Evolutionary conservation across 2,329 filamentous ascomycete species (phyloP).

Genomic region (Botrytis fragariae): DNA sequence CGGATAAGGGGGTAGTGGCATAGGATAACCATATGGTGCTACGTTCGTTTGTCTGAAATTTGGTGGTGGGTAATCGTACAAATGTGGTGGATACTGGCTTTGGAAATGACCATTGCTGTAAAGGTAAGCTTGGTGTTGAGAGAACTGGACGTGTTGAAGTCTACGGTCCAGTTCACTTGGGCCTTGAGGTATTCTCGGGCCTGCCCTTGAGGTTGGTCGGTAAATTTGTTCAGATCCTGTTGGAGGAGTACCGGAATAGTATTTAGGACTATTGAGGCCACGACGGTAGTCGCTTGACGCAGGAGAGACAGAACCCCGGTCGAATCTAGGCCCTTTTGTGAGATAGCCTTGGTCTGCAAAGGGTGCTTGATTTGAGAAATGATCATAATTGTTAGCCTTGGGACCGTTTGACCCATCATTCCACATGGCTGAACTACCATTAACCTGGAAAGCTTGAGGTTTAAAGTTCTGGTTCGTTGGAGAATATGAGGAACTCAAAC

Average conservation of each 20-base stretch:
- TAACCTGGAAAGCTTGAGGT: conserved; percentile 29
- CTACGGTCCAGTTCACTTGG: conserved; percentile 34
- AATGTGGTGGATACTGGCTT: conserved; percentile 41
- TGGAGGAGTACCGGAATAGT: conserved; percentile 34
- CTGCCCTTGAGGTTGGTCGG: conserved; percentile 32
- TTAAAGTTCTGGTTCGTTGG: conserved; percentile 31
- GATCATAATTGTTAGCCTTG: conserved; percentile 32
- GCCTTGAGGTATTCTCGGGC: conserved; percentile 33
- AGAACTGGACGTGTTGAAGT: conserved; percentile 33
- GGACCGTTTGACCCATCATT: conserved; percentile 28
- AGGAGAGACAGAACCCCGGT: conserved; percentile 35
- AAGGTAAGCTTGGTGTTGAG: conserved; percentile 39
- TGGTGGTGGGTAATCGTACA: conserved; percentile 42
- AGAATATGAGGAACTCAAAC: conserved; percentile 29
- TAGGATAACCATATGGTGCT: conserved; percentile 38
- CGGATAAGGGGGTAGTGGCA: conserved; percentile 35
- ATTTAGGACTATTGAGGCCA: conserved; percentile 37
- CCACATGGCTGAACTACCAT: conserved; percentile 33
- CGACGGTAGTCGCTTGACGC: conserved; percentile 38
- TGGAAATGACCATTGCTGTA: conserved; percentile 38
- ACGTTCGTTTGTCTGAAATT: conserved; percentile 40
- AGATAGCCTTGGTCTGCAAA: conserved; percentile 37
- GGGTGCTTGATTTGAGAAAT: conserved; percentile 31
- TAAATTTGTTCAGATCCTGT: conserved; percentile 34
- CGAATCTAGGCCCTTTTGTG: conserved; percentile 32